Evolutionary conservation across 768 basidiomycete species (phyloP).

Genomic region (Dacryopinax spathularia): DNA sequence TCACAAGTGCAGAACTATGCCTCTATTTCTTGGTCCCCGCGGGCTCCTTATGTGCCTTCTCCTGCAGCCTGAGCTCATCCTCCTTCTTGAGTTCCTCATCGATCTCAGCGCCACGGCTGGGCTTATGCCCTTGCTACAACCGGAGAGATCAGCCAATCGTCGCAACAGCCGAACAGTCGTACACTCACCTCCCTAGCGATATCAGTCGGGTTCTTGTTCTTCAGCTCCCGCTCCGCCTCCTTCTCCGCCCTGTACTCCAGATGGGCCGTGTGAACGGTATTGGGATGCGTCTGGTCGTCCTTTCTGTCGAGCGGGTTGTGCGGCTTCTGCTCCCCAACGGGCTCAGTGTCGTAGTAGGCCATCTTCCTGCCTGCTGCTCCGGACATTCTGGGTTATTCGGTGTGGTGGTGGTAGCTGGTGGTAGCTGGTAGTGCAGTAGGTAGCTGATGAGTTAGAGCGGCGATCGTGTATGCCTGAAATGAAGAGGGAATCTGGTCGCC

Average conservation of each 20-base stretch:
- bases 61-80: background rate
- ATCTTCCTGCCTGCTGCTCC: background rate
- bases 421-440: too few species aligned
- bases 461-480: too few species aligned
- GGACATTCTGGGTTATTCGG: background rate
- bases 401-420: too few species aligned
- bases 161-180: background rate
- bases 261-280: background rate
- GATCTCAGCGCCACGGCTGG: conserved; percentile 1
- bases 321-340: background rate
- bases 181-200: background rate
- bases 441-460: too few species aligned
- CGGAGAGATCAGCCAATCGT: background rate
- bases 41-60: too few species aligned
- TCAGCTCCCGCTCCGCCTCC: background rate
- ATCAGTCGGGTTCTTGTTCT: background rate
- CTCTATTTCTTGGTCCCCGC: too few species aligned
- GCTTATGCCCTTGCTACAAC: background rate
- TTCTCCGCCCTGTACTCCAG: background rate
- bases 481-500: too few species aligned
- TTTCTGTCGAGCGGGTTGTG: conserved; percentile 2
- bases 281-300: background rate
- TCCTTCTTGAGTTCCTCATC: conserved; percentile 1
- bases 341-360: background rate
- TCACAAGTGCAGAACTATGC: too few species aligned